A percentile compares a stretch with the other conserved stretches of the same genome.
Evolutionary conservation across 305 asterid species (phyloP).

Genomic region (Solanum chacoense): DNA sequence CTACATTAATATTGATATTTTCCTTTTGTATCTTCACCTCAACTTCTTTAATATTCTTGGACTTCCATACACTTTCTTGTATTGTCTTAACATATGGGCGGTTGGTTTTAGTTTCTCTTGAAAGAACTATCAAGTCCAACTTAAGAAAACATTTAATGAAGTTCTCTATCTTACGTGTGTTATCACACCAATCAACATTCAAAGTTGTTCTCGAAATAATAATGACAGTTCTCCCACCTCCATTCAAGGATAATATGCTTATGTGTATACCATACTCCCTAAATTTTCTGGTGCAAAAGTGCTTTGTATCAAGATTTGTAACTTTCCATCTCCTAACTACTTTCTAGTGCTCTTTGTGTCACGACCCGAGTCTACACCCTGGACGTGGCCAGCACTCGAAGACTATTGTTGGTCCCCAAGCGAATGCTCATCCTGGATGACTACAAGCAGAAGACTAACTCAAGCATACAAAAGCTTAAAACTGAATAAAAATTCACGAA

Average conservation of each 20-base stretch:
- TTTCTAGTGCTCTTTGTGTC: not conserved
- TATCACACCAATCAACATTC: not conserved
- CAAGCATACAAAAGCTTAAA: too few relatives aligned
- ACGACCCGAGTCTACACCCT: too few relatives aligned
- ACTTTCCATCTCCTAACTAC: not conserved
- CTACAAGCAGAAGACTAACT: too few relatives aligned
- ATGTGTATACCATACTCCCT: not conserved
- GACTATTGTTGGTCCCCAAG: too few relatives aligned
- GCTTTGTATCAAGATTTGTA: not conserved
- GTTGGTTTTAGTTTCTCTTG: not conserved
- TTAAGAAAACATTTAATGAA: not conserved
- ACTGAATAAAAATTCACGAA: too few relatives aligned
- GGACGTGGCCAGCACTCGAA: too few relatives aligned
- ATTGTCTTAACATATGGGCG: not conserved
- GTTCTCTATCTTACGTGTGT: not conserved
- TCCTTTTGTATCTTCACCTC: not conserved
- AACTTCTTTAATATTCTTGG: not conserved
- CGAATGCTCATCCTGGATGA: too few relatives aligned
- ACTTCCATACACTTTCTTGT: not conserved
- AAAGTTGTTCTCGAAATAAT: not conserved
- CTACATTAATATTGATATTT: not conserved
- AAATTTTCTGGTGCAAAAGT: not conserved
- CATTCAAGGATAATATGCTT: not conserved
- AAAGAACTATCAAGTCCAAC: not conserved
- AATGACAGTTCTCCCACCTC: not conserved